Conservation (phyloP, 176 grass and related monocot species). For the Carex scoparia region DNA sequence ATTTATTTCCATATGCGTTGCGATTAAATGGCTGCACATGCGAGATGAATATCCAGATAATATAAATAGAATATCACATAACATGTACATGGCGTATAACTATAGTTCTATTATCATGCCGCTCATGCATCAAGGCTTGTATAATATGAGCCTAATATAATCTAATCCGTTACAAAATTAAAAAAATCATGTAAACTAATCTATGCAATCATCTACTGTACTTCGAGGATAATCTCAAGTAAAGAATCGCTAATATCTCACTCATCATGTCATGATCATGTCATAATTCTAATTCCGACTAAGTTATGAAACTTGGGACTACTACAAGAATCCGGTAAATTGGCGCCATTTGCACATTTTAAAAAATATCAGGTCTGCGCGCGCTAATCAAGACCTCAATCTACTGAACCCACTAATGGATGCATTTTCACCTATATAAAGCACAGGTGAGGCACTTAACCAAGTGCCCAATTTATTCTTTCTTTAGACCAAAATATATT, state of each 20-base stretch:
- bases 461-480: background rate
- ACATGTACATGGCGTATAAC: background rate
- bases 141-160: background rate
- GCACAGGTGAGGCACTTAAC: background rate
- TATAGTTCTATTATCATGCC: background rate
- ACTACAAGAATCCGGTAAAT: background rate
- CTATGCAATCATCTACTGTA: background rate
- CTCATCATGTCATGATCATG: background rate
- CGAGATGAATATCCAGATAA: background rate
- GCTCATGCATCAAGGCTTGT: background rate
- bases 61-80: background rate
- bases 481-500: background rate
- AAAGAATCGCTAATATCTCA: background rate
- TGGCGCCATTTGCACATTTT: constrained; percentile 23
- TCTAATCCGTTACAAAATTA: background rate
- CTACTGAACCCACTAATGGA: background rate
- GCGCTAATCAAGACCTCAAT: constrained; percentile 3
- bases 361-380: background rate
- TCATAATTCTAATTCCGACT: background rate
- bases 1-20: no score
- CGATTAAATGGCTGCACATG: background rate
- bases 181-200: background rate
- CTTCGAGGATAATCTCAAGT: background rate
- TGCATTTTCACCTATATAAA: constrained; percentile 20
- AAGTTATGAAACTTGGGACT: background rate